phyloP scores from a whole-genome alignment of 176 grass and related monocot species.

The Oryza longistaminata region DNA sequence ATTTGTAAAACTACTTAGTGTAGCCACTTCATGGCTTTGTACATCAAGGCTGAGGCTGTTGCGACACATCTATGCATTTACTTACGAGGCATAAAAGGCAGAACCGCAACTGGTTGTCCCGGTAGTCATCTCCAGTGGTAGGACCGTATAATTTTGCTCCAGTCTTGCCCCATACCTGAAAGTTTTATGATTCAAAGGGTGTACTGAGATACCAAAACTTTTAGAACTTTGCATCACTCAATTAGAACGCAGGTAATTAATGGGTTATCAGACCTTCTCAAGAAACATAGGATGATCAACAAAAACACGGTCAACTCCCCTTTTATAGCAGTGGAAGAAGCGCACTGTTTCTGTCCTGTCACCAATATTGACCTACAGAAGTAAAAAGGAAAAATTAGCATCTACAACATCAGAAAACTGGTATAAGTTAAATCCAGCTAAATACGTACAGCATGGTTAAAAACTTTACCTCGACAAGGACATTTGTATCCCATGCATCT shows the following conservation, averaged over 20 bases:
- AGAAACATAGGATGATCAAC: constrained; percentile 79
- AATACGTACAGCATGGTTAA: background rate
- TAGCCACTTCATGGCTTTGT: background rate
- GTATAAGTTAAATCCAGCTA: constrained; percentile 6
- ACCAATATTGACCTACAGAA: constrained; percentile 58
- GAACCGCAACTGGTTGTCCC: constrained; percentile 86
- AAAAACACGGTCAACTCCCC: constrained; percentile 71
- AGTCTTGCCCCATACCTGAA: constrained; percentile 90
- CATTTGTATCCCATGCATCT: constrained; percentile 73
- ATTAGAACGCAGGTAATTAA: background rate
- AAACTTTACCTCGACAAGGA: constrained; percentile 51
- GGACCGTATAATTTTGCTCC: constrained; percentile 90
- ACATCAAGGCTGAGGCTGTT: background rate
- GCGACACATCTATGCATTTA: background rate
- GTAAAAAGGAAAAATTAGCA: constrained; percentile 1
- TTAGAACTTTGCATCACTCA: constrained; percentile 1
- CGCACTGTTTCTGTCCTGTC: constrained; percentile 52
- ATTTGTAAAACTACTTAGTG: background rate
- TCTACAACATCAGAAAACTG: background rate
- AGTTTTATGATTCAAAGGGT: constrained; percentile 29
- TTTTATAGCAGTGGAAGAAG: constrained; percentile 76
- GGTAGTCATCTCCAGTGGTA: constrained; percentile 72
- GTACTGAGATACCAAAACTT: background rate
- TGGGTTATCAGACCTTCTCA: constrained; percentile 42
- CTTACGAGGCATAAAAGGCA: constrained; percentile 81